A percentile compares a stretch with the other conserved stretches of the same genome.
Conservation (phyloP, 805 yeast species). For the Teunomyces lycoperdinae region DNA sequence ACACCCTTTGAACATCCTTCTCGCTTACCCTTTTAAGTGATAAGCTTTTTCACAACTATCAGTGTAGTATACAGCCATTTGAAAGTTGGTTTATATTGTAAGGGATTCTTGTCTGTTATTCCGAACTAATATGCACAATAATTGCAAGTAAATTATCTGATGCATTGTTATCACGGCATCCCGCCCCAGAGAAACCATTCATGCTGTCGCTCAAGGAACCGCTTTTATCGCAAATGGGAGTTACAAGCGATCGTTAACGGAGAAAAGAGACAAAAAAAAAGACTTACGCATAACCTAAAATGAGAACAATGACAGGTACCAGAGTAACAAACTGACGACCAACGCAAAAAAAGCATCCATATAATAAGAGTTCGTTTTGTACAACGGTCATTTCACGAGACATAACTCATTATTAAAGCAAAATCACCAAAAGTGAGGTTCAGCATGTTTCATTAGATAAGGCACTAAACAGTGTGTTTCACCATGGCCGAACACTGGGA, state of each 20-base stretch:
- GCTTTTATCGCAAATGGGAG: neutral
- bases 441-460: neutral
- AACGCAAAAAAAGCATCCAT: too few species aligned
- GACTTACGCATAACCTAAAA: neutral
- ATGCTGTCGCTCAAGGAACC: neutral
- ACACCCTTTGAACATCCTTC: too few species aligned
- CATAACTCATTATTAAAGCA: neutral
- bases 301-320: too few species aligned
- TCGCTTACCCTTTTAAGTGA: neutral
- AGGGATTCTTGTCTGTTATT: neutral
- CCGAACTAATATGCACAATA: neutral
- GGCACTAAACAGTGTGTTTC: neutral
- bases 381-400: too few species aligned
- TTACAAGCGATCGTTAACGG: neutral
- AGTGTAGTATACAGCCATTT: neutral
- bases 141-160: neutral
- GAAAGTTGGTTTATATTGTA: neutral
- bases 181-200: neutral
- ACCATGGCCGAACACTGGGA: neutral
- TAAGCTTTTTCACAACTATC: neutral
- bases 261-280: neutral
- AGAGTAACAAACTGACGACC: too few species aligned
- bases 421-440: neutral
- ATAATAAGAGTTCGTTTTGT: too few species aligned
- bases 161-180: neutral